Evolutionary conservation across 495 filamentous ascomycete species (phyloP).

Genomic region (Amniculicola lignicola): DNA sequence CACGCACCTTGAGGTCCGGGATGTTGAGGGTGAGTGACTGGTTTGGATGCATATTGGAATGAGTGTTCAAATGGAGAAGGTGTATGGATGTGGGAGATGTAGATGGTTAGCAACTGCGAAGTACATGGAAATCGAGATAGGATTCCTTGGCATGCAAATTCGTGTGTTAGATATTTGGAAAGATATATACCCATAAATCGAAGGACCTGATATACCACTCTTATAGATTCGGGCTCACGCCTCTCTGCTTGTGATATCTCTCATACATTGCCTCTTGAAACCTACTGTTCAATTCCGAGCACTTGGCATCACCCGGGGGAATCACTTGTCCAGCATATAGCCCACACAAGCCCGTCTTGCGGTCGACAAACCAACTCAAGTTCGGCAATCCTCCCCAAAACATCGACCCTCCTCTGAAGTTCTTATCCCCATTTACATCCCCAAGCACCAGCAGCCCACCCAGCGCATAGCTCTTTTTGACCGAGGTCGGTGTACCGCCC

Average conservation of each 20-base stretch:
- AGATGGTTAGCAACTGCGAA: no score
- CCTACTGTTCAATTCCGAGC: not conserved
- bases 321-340: conserved; percentile 12
- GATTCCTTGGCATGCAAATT: no score
- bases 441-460: conserved; percentile 40
- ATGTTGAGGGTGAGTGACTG: no score
- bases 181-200: no score
- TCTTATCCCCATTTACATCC: conserved; percentile 35
- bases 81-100: no score
- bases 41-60: no score
- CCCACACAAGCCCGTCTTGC: conserved; percentile 12
- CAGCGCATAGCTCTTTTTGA: conserved; percentile 35
- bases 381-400: conserved; percentile 41
- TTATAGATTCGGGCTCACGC: no score
- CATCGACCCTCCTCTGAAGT: conserved; percentile 36
- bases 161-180: no score
- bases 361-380: conserved; percentile 33
- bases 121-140: no score
- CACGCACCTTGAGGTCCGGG: no score
- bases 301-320: conserved; percentile 19
- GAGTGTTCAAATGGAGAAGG: no score
- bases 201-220: no score
- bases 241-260: conserved; percentile 8
- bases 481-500: conserved; percentile 11
- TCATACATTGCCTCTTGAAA: conserved; percentile 21